Conservation (phyloP, 2,329 filamentous ascomycete species). For the Diaporthe sp. region DNA sequence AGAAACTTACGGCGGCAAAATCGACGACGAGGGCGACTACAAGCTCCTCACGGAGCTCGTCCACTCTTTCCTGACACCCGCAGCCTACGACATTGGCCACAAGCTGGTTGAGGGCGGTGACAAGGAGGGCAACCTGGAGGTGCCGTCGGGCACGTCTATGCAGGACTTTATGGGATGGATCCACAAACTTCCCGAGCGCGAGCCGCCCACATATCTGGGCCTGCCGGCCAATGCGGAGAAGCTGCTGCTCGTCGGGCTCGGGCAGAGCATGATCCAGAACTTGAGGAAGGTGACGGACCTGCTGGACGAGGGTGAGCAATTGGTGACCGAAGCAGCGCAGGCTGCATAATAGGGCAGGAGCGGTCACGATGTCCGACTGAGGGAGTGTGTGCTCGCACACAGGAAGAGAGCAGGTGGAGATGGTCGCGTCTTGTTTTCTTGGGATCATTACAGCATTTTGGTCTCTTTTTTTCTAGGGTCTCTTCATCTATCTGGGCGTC, state of each 20-base stretch:
- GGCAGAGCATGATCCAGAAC: conserved; percentile 86
- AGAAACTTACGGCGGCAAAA: conserved; percentile 98
- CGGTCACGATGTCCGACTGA: neutral
- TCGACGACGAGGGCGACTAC: conserved; percentile 92
- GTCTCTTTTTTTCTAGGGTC: neutral
- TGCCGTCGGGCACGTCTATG: conserved; percentile 85
- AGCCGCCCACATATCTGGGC: conserved; percentile 95
- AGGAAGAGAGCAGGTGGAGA: neutral
- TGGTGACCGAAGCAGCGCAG: conserved; percentile 75
- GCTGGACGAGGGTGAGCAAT: conserved; percentile 93
- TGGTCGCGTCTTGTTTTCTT: neutral
- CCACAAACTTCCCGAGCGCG: conserved; percentile 89
- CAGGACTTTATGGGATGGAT: conserved; percentile 94
- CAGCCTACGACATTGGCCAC: conserved; percentile 93
- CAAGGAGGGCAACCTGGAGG: conserved; percentile 73
- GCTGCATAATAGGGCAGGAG: conserved; percentile 27
- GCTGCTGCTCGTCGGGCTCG: conserved; percentile 88
- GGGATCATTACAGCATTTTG: neutral
- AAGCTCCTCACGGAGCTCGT: conserved; percentile 80
- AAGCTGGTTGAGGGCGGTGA: conserved; percentile 80
- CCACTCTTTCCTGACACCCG: conserved; percentile 81
- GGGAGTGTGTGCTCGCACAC: neutral
- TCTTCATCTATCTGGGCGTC: conserved; percentile 32
- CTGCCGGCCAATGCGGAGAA: conserved; percentile 98
- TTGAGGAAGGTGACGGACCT: conserved; percentile 87